Conservation (phyloP, 345 rosid species). For the Gossypium raimondii region DNA sequence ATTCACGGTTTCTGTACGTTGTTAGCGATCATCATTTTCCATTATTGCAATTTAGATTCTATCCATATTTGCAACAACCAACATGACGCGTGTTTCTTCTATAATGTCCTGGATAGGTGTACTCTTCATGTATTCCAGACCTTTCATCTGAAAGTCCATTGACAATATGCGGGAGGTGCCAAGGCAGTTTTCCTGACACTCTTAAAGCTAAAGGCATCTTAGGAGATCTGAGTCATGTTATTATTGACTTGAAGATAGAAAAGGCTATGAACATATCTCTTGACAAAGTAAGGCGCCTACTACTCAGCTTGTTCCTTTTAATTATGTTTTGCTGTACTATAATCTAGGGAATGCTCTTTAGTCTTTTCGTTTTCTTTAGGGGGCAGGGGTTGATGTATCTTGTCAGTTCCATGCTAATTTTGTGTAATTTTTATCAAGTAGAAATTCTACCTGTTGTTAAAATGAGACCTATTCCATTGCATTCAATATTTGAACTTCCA, state of each 20-base stretch:
- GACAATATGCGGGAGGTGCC: conserved; percentile 46
- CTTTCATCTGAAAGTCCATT: conserved; percentile 49
- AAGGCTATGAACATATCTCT: conserved; percentile 40
- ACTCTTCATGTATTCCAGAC: conserved; percentile 49
- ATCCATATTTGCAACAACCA: neutral
- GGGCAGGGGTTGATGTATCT: neutral
- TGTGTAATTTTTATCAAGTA: neutral
- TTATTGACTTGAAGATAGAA: conserved; percentile 40
- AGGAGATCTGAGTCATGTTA: conserved; percentile 42
- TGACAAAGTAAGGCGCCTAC: conserved; percentile 35
- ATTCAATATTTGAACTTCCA: neutral
- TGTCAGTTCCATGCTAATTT: neutral
- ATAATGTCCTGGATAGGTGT: conserved; percentile 27
- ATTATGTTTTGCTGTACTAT: neutral
- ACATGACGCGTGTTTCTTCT: conserved; percentile 3
- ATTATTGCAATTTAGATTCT: neutral
- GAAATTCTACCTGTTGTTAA: neutral
- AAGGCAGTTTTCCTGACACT: conserved; percentile 42
- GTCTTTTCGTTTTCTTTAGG: neutral
- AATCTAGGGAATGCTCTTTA: neutral
- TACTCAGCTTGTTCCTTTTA: neutral
- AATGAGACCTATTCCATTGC: neutral
- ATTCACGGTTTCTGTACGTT: neutral
- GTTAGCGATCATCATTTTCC: neutral
- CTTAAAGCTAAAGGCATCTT: conserved; percentile 39